Base-by-base conservation (phyloP, 495 filamentous ascomycete species). In the Rhizodiscina lignyota region DNA sequence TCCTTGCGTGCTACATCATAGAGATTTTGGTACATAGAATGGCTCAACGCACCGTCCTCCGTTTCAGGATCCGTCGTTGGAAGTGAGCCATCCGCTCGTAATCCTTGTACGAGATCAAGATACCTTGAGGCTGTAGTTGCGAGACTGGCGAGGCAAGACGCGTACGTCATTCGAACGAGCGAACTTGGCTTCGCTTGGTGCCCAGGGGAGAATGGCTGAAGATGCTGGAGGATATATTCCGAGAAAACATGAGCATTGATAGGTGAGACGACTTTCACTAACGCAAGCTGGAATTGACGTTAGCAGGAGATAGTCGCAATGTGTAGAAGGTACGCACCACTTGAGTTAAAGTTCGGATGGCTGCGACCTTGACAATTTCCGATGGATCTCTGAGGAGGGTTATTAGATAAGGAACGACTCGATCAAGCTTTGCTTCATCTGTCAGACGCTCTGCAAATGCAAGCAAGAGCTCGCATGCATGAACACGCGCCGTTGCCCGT, bases 381-480 rank as follows among this genome's bases (percentile, higher is more conserved):
- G 71, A 69, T 34, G 75, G 68, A 53, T 99, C 91, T 43, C 73
- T 76, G 15, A 96, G 56, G 19, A 94, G 52, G 18, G 71, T 62
- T 53, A 93, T 77, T 17, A 94, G 58, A 44, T 94, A 92, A 5
- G 91, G 91, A 21, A 99, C 64, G 18, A 94, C 76, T 26, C 91
- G 76, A 55, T 99, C 91, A 35, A 99, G 65, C 49, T 96, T 99
- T 8, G 87, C 87, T 49, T 99, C 91, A 52, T 99, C 91, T 0
- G 89, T 89, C 23, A 94, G 53, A 32, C 79, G 70, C 55, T 96
- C 85, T 4, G 84, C 76, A 54, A 96, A 94, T 12, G 86, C 89
- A 15, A 99, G 60, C 45, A 99, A 66, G 30, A 96, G 67, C 53
- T 99, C 91, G 49, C 86, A 94, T 3, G 84, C 89, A 48, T 84